Evolutionary conservation across 169 alveolate species (phyloP), one percentile per base, ranked within the genome.

Genomic region (Cyclospora cayetanensis): DNA sequence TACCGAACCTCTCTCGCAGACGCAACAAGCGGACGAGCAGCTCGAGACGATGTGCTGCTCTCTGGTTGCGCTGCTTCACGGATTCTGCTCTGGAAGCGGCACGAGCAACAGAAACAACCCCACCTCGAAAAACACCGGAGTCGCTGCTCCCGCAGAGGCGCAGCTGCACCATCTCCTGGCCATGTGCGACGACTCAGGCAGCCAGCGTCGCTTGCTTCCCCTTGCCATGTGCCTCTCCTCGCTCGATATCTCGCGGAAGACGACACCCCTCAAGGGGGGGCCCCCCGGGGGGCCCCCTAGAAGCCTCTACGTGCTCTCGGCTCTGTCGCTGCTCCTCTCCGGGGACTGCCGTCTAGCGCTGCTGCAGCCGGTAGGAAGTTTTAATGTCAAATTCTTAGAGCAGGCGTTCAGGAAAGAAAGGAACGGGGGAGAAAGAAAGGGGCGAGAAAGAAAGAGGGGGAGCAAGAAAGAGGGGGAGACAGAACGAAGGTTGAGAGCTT

Each of bases 131-230:
- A 77, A 68, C 87, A 77, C 50, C 66, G 34, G 82, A 37, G 9
- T 55, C 39, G 53, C 84, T 20, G 84, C 85, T n/a, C 37, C 85
- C 37, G 27, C 86, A 15, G 70, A 77, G 70, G 70, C 27, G 87
- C 87, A 77, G 68, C 43, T 77, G 87, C 70, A 46, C 50, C 68
- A 41, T 29, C 87, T 77, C 42, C 46, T 77, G 87, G 35, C 87
- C 7, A 46, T 77, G 1, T 72, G 84, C 63, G 37, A 39, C 39
- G n/a, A n/a, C n/a, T n/a, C n/a, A 29, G 37, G 39, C 29, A 63
- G 41, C 63, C 12, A 3, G 0, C 46, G 31, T 4, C 87, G 68
- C 5, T 35, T 77, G 87, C 87, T 77, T 46, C 87, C 87, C 0
- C 68, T 77, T 0, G 65, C 70, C 27, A 15, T 77, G 50, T 77